Evolutionary conservation across 495 filamentous ascomycete species (phyloP), one percentile per base, ranked within the genome.

Genomic region (Aspergillus ellipticus): DNA sequence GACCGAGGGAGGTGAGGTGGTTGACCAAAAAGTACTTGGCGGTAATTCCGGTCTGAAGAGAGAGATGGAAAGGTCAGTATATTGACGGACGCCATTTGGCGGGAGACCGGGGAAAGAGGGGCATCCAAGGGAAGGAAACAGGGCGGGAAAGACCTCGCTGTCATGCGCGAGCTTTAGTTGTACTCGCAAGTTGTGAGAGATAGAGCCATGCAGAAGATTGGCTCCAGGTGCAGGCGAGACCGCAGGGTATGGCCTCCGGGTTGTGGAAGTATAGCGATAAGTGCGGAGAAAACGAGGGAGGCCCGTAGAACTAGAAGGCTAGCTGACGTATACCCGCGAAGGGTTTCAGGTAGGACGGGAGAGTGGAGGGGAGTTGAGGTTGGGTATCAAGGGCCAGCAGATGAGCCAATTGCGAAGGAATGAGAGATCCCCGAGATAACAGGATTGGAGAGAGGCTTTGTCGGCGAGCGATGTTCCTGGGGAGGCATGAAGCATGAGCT

Each of bases 141-240:
- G 28, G 35, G 22, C 47, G 45, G 24, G 24, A 42, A 8, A 5
- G 45, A 51, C 19, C 41, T 46, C 29, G 33, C 31, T 46, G 29
- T 51, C 24, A 42, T 52, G 56, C 60, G 56, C 53, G 50, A 63
- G 58, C 29, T 62, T 49, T 58, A 62, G 37, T 49, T 59, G 52
- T 58, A 65, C 58, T 68, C 58, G 60, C 42, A 55, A 52, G 43
- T 8, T n/a, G 52, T 57, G 51, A 39, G 24, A 54, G 56, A 59
- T 29, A 62, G 51, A 64, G 60, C 69, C 72, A 76, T 74, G 55
- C 72, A 74, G 64, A 42, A 62, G 35, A 42, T 58, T 48, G 54
- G 53, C 52, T 41, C 51, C 17, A 50, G 42, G 52, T 56, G 67
- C 66, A 69, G 68, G 68, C 70, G 66, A 71, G 69, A 67, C 58